phyloP scores from a whole-genome alignment of 345 rosid species.

The Adansonia digitata region DNA sequence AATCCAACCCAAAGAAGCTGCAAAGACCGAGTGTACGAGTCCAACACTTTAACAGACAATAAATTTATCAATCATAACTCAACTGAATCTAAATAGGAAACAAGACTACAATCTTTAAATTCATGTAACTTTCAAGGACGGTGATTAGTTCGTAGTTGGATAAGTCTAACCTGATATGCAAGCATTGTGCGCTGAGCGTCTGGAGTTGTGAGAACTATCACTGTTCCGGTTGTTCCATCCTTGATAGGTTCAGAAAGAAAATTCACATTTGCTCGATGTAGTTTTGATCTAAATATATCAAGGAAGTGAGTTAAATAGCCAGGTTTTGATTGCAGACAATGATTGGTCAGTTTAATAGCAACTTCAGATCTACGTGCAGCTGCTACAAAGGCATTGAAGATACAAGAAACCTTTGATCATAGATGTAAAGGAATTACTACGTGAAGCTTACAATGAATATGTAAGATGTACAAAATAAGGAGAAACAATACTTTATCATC shows the following conservation, averaged over 20 bases:
- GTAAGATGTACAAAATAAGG: background rate
- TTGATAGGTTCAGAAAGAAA: slow-evolving; percentile 78
- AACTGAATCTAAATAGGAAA: background rate
- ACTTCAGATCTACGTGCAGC: background rate
- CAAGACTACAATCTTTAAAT: background rate
- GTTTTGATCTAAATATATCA: slow-evolving; percentile 51
- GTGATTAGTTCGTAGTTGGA: background rate
- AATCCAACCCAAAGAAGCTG: background rate
- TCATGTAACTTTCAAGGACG: background rate
- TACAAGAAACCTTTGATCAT: background rate
- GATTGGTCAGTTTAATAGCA: background rate
- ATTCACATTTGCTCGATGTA: slow-evolving; percentile 70
- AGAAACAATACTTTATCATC: background rate
- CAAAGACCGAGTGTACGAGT: background rate
- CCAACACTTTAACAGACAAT: background rate
- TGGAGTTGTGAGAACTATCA: slow-evolving; percentile 91
- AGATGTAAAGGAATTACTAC: background rate
- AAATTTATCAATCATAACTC: background rate
- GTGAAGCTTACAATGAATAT: background rate
- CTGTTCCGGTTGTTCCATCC: slow-evolving; percentile 96
- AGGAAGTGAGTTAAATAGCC: background rate
- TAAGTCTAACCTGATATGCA: slow-evolving; percentile 65
- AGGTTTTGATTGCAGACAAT: background rate
- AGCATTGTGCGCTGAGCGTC: slow-evolving; percentile 99
- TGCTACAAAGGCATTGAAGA: background rate